These are phyloP conservation scores for Arthrobotrys sinensis DNA, from an alignment of 2,329 filamentous ascomycete genomes.

Conservation along the genomic window DNA sequence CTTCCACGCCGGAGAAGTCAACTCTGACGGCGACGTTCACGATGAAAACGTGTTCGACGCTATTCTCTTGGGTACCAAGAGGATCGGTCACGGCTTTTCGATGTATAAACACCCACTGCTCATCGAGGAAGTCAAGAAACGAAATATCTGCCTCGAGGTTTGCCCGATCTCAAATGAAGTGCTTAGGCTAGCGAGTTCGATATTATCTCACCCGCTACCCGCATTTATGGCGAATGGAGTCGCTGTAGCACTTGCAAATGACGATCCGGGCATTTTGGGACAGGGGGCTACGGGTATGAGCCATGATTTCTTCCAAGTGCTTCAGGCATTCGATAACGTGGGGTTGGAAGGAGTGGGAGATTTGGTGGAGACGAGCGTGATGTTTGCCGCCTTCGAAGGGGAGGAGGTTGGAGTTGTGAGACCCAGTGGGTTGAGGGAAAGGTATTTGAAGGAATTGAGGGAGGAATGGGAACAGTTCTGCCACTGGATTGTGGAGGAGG, in stretches of 20 bases:
- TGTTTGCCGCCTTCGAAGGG: slow-evolving; percentile 91
- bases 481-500: slow-evolving; percentile 76
- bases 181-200: slow-evolving; percentile 81
- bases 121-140: slow-evolving; percentile 89
- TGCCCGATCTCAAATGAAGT: slow-evolving; percentile 95
- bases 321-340: slow-evolving; percentile 92
- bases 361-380: slow-evolving; percentile 91
- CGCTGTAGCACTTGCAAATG: slow-evolving; percentile 86
- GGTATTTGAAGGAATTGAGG: slow-evolving; percentile 83
- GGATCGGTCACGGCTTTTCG: slow-evolving; percentile 91
- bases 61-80: slow-evolving; percentile 84
- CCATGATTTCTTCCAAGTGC: slow-evolving; percentile 93
- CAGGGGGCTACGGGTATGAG: slow-evolving; percentile 86
- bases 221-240: slow-evolving; percentile 88
- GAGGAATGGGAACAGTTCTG: slow-evolving; percentile 91
- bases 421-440: slow-evolving; percentile 80
- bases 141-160: slow-evolving; percentile 87
- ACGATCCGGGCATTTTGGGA: slow-evolving; percentile 90
- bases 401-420: slow-evolving; percentile 82
- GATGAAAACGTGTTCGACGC: slow-evolving; percentile 93
- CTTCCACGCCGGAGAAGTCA: slow-evolving; percentile 92
- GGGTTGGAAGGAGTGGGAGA: slow-evolving; percentile 88
- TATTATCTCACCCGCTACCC: slow-evolving; percentile 84
- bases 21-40: slow-evolving; percentile 81
- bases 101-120: slow-evolving; percentile 93